Evolutionary conservation across 2,329 filamentous ascomycete species (phyloP).

Genomic region (Aspergillus sp.): DNA sequence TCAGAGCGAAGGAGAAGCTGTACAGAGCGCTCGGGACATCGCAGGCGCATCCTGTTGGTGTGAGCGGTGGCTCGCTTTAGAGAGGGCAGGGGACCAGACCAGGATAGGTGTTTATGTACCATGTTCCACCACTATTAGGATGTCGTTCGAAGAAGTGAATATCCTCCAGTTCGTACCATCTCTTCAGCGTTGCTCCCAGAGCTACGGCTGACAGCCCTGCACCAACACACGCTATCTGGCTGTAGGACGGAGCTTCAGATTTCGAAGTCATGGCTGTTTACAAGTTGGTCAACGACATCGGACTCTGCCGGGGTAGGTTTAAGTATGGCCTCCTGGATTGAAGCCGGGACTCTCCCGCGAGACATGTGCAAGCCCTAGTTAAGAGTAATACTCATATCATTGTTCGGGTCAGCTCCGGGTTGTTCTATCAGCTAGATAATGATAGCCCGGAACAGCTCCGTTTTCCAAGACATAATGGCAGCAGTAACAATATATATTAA

Average conservation of each 20-base stretch:
- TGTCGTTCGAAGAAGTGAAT: slow-evolving; percentile 61
- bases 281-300: too few species aligned
- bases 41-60: slow-evolving; percentile 45
- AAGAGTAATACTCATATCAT: too few species aligned
- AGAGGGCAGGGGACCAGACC: slow-evolving; percentile 21
- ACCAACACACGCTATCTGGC: slow-evolving; percentile 47
- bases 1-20: slow-evolving; percentile 56
- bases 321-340: too few species aligned
- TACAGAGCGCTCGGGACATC: slow-evolving; percentile 56
- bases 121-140: slow-evolving; percentile 59
- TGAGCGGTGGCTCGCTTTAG: neutral
- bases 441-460: neutral
- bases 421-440: too few species aligned
- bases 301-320: too few species aligned
- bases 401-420: too few species aligned
- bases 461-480: too few species aligned
- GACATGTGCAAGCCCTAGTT: too few species aligned
- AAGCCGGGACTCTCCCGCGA: too few species aligned
- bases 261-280: neutral
- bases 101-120: slow-evolving; percentile 63
- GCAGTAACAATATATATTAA: too few species aligned
- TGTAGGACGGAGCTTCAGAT: slow-evolving; percentile 20
- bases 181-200: slow-evolving; percentile 58
- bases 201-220: slow-evolving; percentile 62
- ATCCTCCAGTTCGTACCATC: slow-evolving; percentile 58